Conservation (phyloP, 2,329 filamentous ascomycete species). For the Didymella pinodella region DNA sequence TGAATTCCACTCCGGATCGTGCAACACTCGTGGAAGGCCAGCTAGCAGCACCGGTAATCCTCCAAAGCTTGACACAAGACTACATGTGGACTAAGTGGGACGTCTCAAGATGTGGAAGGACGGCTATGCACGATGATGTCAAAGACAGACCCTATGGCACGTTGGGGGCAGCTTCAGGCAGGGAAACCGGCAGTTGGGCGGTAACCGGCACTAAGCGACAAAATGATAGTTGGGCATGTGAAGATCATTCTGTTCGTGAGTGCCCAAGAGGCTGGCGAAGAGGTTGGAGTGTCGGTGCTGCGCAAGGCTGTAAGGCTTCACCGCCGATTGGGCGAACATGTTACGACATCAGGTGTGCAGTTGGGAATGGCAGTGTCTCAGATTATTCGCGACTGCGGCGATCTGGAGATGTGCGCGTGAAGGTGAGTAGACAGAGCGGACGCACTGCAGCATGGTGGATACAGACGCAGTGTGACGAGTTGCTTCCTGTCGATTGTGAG, state of each 20-base stretch:
- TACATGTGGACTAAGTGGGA: slow-evolving; percentile 18
- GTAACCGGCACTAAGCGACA: background rate
- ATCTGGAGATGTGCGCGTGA: background rate
- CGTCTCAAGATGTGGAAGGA: background rate
- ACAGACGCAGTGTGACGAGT: slow-evolving; percentile 9
- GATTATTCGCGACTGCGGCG: background rate
- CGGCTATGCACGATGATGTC: slow-evolving; percentile 21
- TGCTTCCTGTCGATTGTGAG: slow-evolving; percentile 11
- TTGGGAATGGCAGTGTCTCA: background rate
- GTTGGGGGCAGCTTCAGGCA: slow-evolving; percentile 2
- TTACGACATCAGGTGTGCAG: background rate
- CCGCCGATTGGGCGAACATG: slow-evolving; percentile 16
- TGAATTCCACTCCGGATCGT: too few relatives aligned
- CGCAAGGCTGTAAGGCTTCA: slow-evolving; percentile 17
- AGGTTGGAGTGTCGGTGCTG: background rate
- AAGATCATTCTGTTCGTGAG: background rate
- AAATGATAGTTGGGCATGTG: slow-evolving; percentile 3
- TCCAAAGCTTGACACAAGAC: slow-evolving; percentile 7
- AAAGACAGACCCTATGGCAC: background rate
- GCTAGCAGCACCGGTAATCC: background rate
- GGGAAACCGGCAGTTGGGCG: slow-evolving; percentile 11
- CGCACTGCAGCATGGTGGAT: slow-evolving; percentile 3
- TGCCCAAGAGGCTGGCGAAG: slow-evolving; percentile 1
- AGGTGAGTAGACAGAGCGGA: background rate
- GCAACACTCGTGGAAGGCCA: background rate